Evolutionary conservation across 495 filamentous ascomycete genomes (phyloP).

Genomic region (Trichoderma gamsii): DNA sequence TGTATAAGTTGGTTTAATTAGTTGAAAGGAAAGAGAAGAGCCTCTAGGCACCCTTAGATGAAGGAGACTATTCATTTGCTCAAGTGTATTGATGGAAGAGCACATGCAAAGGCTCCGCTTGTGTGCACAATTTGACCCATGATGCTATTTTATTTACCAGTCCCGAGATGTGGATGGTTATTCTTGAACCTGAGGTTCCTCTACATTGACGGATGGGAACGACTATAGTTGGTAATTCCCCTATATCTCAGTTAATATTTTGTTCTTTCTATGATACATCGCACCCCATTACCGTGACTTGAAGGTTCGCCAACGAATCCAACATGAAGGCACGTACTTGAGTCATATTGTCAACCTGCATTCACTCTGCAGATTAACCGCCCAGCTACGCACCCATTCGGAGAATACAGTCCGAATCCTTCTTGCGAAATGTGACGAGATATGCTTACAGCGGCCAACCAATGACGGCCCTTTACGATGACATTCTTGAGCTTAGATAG

Average conservation of each 20-base stretch:
- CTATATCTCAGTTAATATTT: background rate
- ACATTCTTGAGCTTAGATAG: no score
- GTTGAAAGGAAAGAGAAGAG: background rate
- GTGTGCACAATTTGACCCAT: background rate
- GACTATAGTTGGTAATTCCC: background rate
- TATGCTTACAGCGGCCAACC: no score
- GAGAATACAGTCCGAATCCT: no score
- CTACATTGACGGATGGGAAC: background rate
- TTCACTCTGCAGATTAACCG: no score
- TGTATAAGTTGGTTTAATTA: constrained; percentile 2
- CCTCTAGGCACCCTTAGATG: background rate
- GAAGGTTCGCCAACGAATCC: no score
- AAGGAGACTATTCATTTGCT: background rate
- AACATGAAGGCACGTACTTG: no score
- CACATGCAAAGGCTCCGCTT: background rate
- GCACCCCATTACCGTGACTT: background rate
- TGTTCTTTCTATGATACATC: background rate
- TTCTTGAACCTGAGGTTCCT: background rate
- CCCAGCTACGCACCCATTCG: background rate
- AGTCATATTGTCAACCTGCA: no score
- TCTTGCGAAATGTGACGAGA: no score
- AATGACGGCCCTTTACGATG: no score
- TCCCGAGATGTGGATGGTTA: background rate
- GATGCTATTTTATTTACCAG: background rate
- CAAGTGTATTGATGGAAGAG: background rate